Conservation (phyloP, 169 alveolate genomes). For the Plasmodium reichenowi region DNA sequence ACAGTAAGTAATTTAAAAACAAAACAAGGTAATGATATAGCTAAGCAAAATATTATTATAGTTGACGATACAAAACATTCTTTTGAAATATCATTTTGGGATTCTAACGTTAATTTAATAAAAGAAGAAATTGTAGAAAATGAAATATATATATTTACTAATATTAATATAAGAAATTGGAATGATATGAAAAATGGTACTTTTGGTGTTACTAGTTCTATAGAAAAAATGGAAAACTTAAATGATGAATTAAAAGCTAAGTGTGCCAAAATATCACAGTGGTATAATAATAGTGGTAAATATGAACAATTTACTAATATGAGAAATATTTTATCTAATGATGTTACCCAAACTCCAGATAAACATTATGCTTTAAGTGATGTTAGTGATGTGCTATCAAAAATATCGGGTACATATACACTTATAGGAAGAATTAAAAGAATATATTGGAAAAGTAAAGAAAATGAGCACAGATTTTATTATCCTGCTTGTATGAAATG, state of each 20-base stretch:
- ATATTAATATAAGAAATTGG: conserved; percentile 84
- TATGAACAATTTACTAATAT: conserved; percentile 79
- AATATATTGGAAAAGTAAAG: conserved; percentile 85
- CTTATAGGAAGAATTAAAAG: conserved; percentile 79
- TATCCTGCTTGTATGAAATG: conserved; percentile 85
- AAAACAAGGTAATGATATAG: conserved; percentile 78
- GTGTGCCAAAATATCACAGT: conserved; percentile 74
- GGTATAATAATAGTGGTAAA: conserved; percentile 81
- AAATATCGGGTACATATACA: conserved; percentile 77
- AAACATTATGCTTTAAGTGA: conserved; percentile 76
- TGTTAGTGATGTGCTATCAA: conserved; percentile 72
- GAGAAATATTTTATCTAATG: conserved; percentile 73
- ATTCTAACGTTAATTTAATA: conserved; percentile 61
- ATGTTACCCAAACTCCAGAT: conserved; percentile 73
- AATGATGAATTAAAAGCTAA: conserved; percentile 77
- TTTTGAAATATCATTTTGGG: conserved; percentile 84
- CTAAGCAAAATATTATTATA: conserved; percentile 71
- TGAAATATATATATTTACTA: conserved; percentile 74
- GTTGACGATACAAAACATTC: conserved; percentile 85
- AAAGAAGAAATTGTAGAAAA: conserved; percentile 63
- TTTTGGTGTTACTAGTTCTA: conserved; percentile 73
- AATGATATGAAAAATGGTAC: conserved; percentile 82
- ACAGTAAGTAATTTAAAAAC: conserved; percentile 71
- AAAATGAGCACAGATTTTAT: conserved; percentile 79
- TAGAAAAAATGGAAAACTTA: conserved; percentile 76